Evolutionary conservation across 306 rosid genomes (phyloP).

Genomic region (Medicago ruthenica): DNA sequence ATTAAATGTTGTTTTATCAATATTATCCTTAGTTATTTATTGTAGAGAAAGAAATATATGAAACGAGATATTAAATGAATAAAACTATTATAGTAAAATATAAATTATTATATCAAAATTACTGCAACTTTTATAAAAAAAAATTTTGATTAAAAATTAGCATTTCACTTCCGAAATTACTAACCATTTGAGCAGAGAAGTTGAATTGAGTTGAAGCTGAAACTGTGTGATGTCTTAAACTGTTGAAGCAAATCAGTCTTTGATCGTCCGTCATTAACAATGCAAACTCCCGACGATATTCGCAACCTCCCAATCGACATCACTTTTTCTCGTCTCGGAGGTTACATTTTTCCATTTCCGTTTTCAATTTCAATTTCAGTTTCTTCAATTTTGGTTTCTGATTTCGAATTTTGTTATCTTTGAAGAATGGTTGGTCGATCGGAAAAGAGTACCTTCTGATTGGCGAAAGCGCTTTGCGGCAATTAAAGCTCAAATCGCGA

Average conservation of each 20-base stretch:
- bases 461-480: constrained; percentile 87
- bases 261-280: constrained; percentile 16
- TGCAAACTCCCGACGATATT: constrained; percentile 73
- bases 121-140: no score
- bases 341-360: constrained; percentile 38
- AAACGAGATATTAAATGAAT: no score
- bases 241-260: background rate
- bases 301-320: constrained; percentile 89
- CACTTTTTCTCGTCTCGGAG: constrained; percentile 94
- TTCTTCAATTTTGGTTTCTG: constrained; percentile 1
- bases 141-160: no score
- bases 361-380: background rate
- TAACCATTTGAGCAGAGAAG: no score
- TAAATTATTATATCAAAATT: no score
- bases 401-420: constrained; percentile 34
- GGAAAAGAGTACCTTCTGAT: constrained; percentile 84
- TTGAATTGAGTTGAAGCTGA: constrained; percentile 15
- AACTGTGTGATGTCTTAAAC: background rate
- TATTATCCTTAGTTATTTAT: no score
- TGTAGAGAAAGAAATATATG: no score
- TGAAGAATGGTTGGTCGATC: constrained; percentile 94
- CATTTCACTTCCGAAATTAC: no score
- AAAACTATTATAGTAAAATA: no score
- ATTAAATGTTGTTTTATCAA: no score
- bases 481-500: constrained; percentile 70